Percentiles rank a stretch among this genome's conserved stretches.
phyloP scores from a whole-genome alignment of 768 basidiomycete genomes.

The Naganishia randhawae region DNA sequence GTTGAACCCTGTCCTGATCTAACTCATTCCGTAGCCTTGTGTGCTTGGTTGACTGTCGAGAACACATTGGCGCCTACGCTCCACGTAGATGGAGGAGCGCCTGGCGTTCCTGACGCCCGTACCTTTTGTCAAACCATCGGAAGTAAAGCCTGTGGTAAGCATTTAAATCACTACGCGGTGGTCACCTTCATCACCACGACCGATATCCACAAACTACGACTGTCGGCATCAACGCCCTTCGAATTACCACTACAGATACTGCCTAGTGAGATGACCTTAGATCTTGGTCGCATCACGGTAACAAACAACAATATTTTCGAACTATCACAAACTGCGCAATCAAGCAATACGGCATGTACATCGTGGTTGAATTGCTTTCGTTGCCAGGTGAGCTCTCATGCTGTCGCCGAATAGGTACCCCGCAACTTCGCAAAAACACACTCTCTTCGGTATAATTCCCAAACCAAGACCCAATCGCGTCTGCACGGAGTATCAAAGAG shows the following conservation, averaged over 20 bases:
- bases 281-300: slow-evolving; percentile 19
- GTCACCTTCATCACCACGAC: slow-evolving; percentile 8
- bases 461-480: no score
- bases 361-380: slow-evolving; percentile 19
- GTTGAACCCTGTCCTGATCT: neutral
- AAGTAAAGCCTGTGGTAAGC: slow-evolving; percentile 13
- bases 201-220: slow-evolving; percentile 22
- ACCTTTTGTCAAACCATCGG: slow-evolving; percentile 25
- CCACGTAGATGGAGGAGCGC: neutral
- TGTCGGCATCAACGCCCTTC: slow-evolving; percentile 27
- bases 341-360: slow-evolving; percentile 21
- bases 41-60: slow-evolving; percentile 18
- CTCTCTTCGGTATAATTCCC: no score
- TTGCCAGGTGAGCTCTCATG: slow-evolving; percentile 15
- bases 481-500: no score
- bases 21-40: neutral
- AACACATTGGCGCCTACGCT: neutral
- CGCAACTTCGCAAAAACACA: no score
- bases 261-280: slow-evolving; percentile 21
- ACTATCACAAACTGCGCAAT: slow-evolving; percentile 29
- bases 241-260: slow-evolving; percentile 28
- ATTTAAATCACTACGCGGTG: slow-evolving; percentile 21
- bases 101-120: slow-evolving; percentile 21
- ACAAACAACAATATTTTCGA: slow-evolving; percentile 9
- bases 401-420: no score